Conservation (phyloP, 345 rosid genomes). For the Abelmoschus esculentus region DNA sequence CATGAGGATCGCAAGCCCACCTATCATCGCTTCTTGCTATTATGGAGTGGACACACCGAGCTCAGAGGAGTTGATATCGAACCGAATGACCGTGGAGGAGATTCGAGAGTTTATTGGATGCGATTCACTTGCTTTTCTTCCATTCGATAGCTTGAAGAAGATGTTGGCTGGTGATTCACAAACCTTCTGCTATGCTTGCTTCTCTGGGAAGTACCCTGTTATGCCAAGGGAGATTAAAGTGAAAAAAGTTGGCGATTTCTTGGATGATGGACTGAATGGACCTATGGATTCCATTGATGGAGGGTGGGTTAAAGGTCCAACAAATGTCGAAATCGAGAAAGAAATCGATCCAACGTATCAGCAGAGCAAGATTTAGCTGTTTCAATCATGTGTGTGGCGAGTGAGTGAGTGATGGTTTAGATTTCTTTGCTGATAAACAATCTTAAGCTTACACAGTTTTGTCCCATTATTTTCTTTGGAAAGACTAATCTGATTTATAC, state of each 20-base stretch:
- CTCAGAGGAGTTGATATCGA: conserved; percentile 79
- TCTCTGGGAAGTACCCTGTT: conserved; percentile 83
- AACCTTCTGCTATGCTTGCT: conserved; percentile 80
- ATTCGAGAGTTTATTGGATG: conserved; percentile 64
- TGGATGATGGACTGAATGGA: conserved; percentile 83
- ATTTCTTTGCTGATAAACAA: neutral
- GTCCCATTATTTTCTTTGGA: neutral
- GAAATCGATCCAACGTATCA: conserved; percentile 7
- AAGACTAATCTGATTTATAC: neutral
- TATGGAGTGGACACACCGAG: conserved; percentile 95
- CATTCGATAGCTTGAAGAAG: conserved; percentile 54
- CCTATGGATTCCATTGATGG: conserved; percentile 57
- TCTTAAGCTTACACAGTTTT: conserved; percentile 9
- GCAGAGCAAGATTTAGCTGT: conserved; percentile 6
- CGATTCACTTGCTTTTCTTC: conserved; percentile 77
- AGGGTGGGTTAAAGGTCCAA: conserved; percentile 63
- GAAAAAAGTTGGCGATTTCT: conserved; percentile 72
- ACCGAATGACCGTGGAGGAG: conserved; percentile 71
- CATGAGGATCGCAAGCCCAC: conserved; percentile 96
- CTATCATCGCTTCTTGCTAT: conserved; percentile 73
- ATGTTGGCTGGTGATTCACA: conserved; percentile 43
- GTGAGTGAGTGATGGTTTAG: conserved; percentile 1
- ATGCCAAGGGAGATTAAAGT: conserved; percentile 64
- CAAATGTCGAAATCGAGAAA: conserved; percentile 12
- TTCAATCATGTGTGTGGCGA: neutral